These are phyloP conservation scores for Pseudogymnoascus sp. DNA, from an alignment of 2,329 filamentous ascomycete species.

Conservation along the genomic window DNA sequence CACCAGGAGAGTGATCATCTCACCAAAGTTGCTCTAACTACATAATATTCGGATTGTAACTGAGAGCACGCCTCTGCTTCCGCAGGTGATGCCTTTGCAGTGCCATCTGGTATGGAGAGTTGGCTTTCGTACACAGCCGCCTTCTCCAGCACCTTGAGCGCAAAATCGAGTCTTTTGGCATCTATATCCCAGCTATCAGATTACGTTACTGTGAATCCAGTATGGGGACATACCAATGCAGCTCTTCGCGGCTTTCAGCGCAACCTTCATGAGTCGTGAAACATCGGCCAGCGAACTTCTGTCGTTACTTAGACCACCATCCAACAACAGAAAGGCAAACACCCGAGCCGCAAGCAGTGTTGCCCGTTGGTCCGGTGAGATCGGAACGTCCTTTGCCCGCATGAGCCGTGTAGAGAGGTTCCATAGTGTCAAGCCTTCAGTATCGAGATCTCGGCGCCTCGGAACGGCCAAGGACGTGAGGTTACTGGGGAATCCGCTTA, in stretches of 20 bases:
- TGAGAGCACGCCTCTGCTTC: conserved; percentile 25
- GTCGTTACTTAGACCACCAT: conserved; percentile 33
- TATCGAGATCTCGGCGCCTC: conserved; percentile 44
- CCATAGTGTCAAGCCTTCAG: conserved; percentile 53
- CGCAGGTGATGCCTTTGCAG: conserved; percentile 15
- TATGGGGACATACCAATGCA: conserved; percentile 47
- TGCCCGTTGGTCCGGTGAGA: neutral
- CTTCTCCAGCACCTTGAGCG: conserved; percentile 53
- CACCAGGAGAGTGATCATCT: conserved; percentile 8
- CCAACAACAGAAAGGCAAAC: conserved; percentile 61
- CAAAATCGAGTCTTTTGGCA: conserved; percentile 44
- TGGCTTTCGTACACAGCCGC: conserved; percentile 44
- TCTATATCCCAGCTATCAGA: conserved; percentile 17
- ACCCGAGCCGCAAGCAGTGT: conserved; percentile 35
- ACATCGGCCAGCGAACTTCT: conserved; percentile 28
- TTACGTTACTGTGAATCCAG: neutral
- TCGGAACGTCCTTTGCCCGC: conserved; percentile 25
- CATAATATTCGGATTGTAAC: conserved; percentile 26
- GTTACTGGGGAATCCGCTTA: conserved; percentile 28
- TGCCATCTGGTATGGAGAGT: conserved; percentile 26
- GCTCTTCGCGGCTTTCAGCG: conserved; percentile 54
- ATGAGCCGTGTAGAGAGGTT: conserved; percentile 52
- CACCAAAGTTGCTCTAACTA: conserved; percentile 47
- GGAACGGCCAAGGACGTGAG: conserved; percentile 23
- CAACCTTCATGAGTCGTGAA: conserved; percentile 56